A percentile compares a stretch with the other conserved stretches of the same genome.
phyloP scores from a whole-genome alignment of 257 asterid genomes.

The Anisodus acutangulus region DNA sequence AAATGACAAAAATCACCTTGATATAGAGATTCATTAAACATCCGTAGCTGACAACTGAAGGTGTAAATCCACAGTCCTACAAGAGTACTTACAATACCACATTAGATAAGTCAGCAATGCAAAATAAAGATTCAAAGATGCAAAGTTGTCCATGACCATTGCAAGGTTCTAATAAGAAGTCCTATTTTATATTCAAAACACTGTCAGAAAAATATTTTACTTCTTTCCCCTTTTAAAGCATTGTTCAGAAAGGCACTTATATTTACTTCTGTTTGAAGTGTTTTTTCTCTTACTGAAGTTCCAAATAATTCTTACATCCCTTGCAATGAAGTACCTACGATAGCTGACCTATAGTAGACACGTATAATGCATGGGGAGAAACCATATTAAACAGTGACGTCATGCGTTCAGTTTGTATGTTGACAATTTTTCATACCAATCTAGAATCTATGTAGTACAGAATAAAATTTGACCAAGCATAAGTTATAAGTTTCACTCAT shows the following conservation, averaged over 20 bases:
- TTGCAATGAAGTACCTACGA: background rate
- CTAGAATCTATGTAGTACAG: background rate
- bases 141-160: background rate
- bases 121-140: background rate
- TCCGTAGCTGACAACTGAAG: constrained; percentile 86
- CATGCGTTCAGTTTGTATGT: background rate
- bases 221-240: constrained; percentile 20
- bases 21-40: constrained; percentile 88
- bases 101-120: background rate
- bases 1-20: constrained; percentile 56
- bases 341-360: background rate
- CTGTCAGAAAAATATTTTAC: background rate
- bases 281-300: constrained; percentile 7
- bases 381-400: constrained; percentile 9
- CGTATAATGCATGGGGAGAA: background rate
- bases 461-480: background rate
- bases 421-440: background rate
- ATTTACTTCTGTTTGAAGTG: background rate
- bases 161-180: constrained; percentile 1
- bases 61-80: constrained; percentile 89
- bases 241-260: background rate
- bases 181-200: background rate
- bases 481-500: background rate
- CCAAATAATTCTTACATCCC: background rate
- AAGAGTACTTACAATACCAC: constrained; percentile 32